Base-by-base conservation (phyloP, 106 monocot species). In the Alisma plantagoaquatica region DNA sequence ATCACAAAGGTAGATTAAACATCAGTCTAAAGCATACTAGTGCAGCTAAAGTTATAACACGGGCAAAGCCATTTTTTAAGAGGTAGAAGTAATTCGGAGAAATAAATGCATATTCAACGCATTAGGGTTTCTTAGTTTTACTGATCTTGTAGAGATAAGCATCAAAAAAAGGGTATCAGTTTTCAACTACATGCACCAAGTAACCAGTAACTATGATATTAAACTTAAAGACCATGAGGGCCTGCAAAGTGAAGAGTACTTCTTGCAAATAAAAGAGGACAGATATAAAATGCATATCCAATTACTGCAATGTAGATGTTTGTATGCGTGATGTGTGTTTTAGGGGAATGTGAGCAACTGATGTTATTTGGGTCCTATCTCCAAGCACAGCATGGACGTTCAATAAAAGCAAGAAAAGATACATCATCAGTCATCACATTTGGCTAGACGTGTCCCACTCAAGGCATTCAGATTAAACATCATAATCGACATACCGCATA, bases 401-500 rank as follows among this genome's bases (percentile, higher is more conserved):
- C 9, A 38, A 38, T 38, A 38, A 7, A 38, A 38, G 14, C 14
- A 14, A 38, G 9, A 14, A 7, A 7, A 38, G 35, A 38, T 38
- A 38, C 14, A 38, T 7, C 35, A 38, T 14, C 35, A 38, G 14
- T 14, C 6, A 38, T 14, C 6, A 38, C 6, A 38, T 38, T 14
- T 14, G 14, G 35, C 35, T 14, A 6, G 14, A 38, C n/a, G n/a
- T n/a, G n/a, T n/a, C n/a, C n/a, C 6, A 38, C 35, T 7, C 6
- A 38, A 7, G 35, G 35, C 35, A 38, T 6, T 7, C 35, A 38
- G 14, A 38, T 38, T 14, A 6, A 38, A 14, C 14, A 14, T 38
- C 35, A 38, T 14, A 47, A 47, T 17, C 42, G 20, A 51, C 51
- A 5, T 51, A 51, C 51, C 5, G 51, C 51, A 51, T 51, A 51